phyloP scores from a whole-genome alignment of 2,329 filamentous ascomycete genomes.

The Dactylellina parvicollis region DNA sequence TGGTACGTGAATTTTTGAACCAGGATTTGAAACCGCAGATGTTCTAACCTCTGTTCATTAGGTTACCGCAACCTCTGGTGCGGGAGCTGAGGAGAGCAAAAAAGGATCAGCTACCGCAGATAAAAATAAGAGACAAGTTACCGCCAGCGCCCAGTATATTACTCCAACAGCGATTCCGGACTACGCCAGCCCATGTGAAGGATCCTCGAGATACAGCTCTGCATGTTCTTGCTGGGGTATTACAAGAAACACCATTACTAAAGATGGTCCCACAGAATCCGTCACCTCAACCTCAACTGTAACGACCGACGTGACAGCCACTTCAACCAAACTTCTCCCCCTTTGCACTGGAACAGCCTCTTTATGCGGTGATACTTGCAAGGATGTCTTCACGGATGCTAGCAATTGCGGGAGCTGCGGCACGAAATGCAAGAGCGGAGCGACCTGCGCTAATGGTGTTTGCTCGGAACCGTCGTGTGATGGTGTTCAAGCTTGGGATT shows the following conservation, averaged over 20 bases:
- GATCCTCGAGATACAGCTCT: conserved; percentile 25
- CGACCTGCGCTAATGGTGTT: conserved; percentile 35
- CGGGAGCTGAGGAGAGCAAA: not conserved
- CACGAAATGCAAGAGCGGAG: conserved; percentile 17
- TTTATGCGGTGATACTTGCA: conserved; percentile 28
- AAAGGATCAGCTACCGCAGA: not conserved
- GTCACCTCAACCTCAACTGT: conserved; percentile 53
- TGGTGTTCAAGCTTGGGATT: conserved; percentile 14
- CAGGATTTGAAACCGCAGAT: not conserved
- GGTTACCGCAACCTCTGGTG: not conserved
- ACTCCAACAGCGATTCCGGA: conserved; percentile 7
- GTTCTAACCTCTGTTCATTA: not conserved
- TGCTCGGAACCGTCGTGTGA: conserved; percentile 36
- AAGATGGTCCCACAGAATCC: conserved; percentile 10
- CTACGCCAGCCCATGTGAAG: conserved; percentile 19
- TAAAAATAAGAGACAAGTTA: conserved; percentile 4
- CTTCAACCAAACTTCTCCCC: not conserved
- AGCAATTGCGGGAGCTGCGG: conserved; percentile 33
- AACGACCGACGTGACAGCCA: not conserved
- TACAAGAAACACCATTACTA: not conserved
- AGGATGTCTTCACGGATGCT: conserved; percentile 29
- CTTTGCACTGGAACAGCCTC: conserved; percentile 12
- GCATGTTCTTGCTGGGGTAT: conserved; percentile 47
- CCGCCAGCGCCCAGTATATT: not conserved
- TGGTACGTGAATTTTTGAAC: not conserved